Conservation (phyloP, 1,284 basidiomycete genomes). For the Pseudozyma flocculosa region DNA sequence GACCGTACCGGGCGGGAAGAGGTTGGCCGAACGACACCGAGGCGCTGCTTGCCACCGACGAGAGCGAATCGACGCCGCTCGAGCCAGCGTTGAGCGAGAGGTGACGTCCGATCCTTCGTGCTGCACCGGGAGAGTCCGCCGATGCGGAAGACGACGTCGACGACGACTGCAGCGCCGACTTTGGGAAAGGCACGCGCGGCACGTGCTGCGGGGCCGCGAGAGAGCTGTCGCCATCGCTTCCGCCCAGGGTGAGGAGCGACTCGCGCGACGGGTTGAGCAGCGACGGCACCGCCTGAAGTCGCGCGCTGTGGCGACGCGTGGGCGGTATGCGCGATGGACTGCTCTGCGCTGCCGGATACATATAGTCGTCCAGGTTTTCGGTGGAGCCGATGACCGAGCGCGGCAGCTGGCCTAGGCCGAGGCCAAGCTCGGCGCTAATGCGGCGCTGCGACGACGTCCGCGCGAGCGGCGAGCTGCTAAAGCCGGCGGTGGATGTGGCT, state of each 20-base stretch:
- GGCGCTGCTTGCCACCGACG: slow-evolving; percentile 13
- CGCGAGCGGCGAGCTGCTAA: slow-evolving; percentile 11
- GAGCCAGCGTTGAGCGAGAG: slow-evolving; percentile 33
- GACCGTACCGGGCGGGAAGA: slow-evolving; percentile 22
- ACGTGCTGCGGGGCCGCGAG: slow-evolving; percentile 5
- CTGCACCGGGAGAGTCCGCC: slow-evolving; percentile 40
- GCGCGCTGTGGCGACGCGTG: slow-evolving; percentile 41
- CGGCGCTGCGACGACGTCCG: slow-evolving; percentile 40
- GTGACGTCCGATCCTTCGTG: slow-evolving; percentile 31
- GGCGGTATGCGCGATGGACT: slow-evolving; percentile 39
- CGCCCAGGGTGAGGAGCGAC: slow-evolving; percentile 16
- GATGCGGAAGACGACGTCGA: too few species aligned
- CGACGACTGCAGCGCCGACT: slow-evolving; percentile 11
- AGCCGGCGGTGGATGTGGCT: too few species aligned
- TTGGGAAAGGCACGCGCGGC: slow-evolving; percentile 38
- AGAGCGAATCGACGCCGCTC: slow-evolving; percentile 10
- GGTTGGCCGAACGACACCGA: slow-evolving; percentile 13
- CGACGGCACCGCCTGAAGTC: slow-evolving; percentile 33
- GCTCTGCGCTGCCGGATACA: slow-evolving; percentile 9
- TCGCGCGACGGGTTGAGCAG: slow-evolving; percentile 46
- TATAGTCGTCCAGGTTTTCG: slow-evolving; percentile 36
- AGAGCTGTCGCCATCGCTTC: slow-evolving; percentile 10
- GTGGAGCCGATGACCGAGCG: slow-evolving; percentile 29
- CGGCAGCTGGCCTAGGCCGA: slow-evolving; percentile 33
- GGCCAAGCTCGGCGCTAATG: slow-evolving; percentile 44